Evolutionary conservation across 225 moss, liverwort and hornwort species (phyloP).

Genomic region (Takakia lepidozioides): DNA sequence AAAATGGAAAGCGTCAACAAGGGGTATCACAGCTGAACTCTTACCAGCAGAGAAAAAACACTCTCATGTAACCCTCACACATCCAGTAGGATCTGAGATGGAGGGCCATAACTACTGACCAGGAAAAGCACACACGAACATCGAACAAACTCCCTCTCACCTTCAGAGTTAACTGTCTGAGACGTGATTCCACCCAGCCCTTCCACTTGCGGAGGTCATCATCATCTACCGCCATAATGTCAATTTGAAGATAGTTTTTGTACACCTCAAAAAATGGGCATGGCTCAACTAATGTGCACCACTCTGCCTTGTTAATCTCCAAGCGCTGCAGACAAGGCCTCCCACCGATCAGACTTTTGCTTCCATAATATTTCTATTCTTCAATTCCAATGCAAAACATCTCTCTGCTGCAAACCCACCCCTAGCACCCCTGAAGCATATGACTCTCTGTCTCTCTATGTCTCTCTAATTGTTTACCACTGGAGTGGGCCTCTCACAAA

Average conservation of each 20-base stretch:
- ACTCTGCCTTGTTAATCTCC: conserved; percentile 56
- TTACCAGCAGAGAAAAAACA: too few species aligned
- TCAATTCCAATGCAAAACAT: background rate
- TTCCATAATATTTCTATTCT: background rate
- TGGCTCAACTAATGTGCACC: conserved; percentile 70
- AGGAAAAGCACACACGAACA: too few species aligned
- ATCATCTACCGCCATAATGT: conserved; percentile 73
- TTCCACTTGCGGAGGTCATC: conserved; percentile 96
- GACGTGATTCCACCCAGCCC: conserved; percentile 97
- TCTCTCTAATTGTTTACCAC: too few species aligned
- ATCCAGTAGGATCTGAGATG: background rate
- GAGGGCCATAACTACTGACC: background rate
- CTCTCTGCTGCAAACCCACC: background rate
- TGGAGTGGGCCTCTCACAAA: too few species aligned
- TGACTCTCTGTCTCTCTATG: too few species aligned
- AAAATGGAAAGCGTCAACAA: too few species aligned
- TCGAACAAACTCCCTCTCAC: conserved; percentile 3
- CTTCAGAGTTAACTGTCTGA: conserved; percentile 84
- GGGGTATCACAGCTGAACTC: too few species aligned
- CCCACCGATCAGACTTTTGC: background rate
- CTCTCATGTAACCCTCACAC: too few species aligned
- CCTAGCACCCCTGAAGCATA: too few species aligned
- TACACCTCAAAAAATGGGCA: conserved; percentile 96
- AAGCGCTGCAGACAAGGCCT: conserved; percentile 21
- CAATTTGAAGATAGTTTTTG: conserved; percentile 92